These are phyloP conservation scores for Suhomyces coccinellae DNA, from an alignment of 1,139 yeast genomes.

Conservation along the genomic window DNA sequence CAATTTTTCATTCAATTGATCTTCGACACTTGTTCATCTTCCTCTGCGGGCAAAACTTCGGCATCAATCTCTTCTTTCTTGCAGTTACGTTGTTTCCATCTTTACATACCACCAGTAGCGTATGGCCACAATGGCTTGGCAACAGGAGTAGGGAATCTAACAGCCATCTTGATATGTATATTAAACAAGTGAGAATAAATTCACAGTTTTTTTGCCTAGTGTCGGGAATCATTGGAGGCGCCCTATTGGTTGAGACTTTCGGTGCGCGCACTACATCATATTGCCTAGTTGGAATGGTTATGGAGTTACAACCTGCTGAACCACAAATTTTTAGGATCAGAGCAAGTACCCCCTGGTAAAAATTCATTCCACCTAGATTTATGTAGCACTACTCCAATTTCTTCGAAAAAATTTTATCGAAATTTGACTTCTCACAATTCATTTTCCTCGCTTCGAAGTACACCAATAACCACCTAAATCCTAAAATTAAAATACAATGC, in stretches of 20 bases:
- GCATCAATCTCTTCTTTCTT: not conserved
- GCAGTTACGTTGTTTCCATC: not conserved
- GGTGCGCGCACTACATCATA: constrained; percentile 7
- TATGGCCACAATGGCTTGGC: constrained; percentile 52
- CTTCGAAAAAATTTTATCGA: too few species aligned
- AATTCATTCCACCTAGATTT: too few species aligned
- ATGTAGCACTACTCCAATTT: too few species aligned
- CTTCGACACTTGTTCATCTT: not conserved
- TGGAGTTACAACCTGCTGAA: too few species aligned
- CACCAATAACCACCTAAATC: too few species aligned
- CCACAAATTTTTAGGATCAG: too few species aligned
- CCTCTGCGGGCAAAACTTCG: not conserved
- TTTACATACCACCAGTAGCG: constrained; percentile 51
- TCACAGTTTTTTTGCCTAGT: constrained; percentile 9
- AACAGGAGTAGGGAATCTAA: constrained; percentile 48
- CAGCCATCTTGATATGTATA: constrained; percentile 16
- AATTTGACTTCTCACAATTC: too few species aligned
- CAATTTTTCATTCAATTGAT: not conserved
- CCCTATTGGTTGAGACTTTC: constrained; percentile 10
- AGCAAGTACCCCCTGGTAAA: too few species aligned
- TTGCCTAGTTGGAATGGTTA: not conserved
- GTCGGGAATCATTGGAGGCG: constrained; percentile 12
- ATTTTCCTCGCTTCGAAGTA: too few species aligned
- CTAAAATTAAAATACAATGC: too few species aligned
- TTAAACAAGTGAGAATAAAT: constrained; percentile 4